These are phyloP conservation scores for Solioccasus polychromus DNA, from an alignment of 768 basidiomycete genomes.

Conservation along the genomic window DNA sequence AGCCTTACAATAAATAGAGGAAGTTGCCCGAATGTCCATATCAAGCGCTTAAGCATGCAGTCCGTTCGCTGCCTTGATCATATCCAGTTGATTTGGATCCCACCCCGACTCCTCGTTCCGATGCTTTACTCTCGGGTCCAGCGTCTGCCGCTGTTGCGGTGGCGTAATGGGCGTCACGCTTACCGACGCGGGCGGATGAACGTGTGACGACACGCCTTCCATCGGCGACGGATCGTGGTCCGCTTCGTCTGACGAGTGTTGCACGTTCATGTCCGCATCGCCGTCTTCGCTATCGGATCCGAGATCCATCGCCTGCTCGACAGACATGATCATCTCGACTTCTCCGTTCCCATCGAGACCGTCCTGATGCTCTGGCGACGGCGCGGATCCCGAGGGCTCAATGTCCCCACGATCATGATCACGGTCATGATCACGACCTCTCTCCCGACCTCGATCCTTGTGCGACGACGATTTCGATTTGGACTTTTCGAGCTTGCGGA, in stretches of 20 bases:
- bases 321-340: conserved; percentile 36
- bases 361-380: conserved; percentile 13
- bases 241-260: conserved; percentile 29
- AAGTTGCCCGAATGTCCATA: background rate
- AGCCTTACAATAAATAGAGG: conserved; percentile 18
- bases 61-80: conserved; percentile 13
- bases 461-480: conserved; percentile 26
- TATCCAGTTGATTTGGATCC: conserved; percentile 24
- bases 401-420: too few species aligned
- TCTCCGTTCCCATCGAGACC: conserved; percentile 12
- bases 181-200: conserved; percentile 25
- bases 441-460: conserved; percentile 6
- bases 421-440: too few species aligned
- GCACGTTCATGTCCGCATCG: conserved; percentile 22
- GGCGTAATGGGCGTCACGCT: conserved; percentile 33
- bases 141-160: conserved; percentile 19
- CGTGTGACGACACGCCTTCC: conserved; percentile 29
- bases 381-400: conserved; percentile 12
- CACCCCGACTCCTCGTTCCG: conserved; percentile 29
- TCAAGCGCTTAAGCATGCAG: conserved; percentile 5
- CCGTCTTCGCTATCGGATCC: conserved; percentile 35
- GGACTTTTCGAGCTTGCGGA: conserved; percentile 59
- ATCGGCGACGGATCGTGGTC: conserved; percentile 32
- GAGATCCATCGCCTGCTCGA: conserved; percentile 46
- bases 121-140: conserved; percentile 31